These are phyloP conservation scores for Camellia sinensis DNA, from an alignment of 148 eudicot species.

Conservation along the genomic window DNA sequence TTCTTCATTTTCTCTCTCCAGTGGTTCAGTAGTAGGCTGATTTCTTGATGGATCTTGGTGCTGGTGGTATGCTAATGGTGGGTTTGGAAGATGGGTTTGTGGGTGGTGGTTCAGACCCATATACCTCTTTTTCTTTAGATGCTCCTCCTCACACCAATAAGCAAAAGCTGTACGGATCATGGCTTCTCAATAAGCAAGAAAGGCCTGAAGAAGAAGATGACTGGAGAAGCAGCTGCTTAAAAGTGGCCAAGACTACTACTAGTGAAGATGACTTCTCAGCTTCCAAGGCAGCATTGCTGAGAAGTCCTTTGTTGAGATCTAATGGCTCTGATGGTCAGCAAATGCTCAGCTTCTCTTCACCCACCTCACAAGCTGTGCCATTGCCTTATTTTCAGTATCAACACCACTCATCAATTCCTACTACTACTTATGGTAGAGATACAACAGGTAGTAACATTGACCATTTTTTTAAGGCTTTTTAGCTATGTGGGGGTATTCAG, in stretches of 20 bases:
- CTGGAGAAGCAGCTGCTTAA: slow-evolving; percentile 17
- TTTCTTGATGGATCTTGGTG: slow-evolving; percentile 29
- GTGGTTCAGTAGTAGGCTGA: neutral
- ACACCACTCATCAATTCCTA: slow-evolving; percentile 2
- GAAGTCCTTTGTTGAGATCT: slow-evolving; percentile 31
- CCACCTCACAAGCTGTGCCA: slow-evolving; percentile 19
- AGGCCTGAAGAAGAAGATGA: slow-evolving; percentile 22
- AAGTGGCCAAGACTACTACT: slow-evolving; percentile 14
- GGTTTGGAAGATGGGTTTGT: neutral
- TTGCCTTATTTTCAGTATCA: slow-evolving; percentile 21
- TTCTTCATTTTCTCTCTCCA: neutral
- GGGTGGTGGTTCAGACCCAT: neutral
- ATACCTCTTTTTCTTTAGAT: neutral
- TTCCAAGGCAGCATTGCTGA: slow-evolving; percentile 18
- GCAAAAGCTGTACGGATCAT: slow-evolving; percentile 27
- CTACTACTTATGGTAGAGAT: slow-evolving; percentile 9
- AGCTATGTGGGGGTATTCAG: neutral
- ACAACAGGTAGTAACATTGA: slow-evolving; percentile 12
- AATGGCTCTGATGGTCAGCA: slow-evolving; percentile 27
- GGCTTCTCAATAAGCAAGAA: slow-evolving; percentile 22
- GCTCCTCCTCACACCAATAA: slow-evolving; percentile 12
- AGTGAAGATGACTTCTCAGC: slow-evolving; percentile 8
- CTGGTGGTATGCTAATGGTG: neutral
- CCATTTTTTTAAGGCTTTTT: neutral
- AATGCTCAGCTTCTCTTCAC: slow-evolving; percentile 43